These are phyloP conservation scores for Leccinum uliginosum DNA, from an alignment of 768 basidiomycete species.

Conservation along the genomic window DNA sequence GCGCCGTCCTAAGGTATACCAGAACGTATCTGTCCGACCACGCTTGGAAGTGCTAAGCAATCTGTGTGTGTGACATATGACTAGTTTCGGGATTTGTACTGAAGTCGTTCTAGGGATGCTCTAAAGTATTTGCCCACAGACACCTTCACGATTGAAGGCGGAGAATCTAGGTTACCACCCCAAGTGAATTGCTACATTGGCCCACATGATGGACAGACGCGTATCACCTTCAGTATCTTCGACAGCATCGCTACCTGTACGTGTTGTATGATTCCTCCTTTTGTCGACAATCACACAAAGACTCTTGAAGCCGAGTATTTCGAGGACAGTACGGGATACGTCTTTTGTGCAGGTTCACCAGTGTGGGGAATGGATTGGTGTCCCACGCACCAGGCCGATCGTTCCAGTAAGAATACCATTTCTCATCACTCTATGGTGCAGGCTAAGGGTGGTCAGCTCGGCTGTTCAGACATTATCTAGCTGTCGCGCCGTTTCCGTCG, in stretches of 20 bases:
- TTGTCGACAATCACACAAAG: neutral
- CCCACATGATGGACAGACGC: constrained; percentile 51
- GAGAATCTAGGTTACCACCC: constrained; percentile 47
- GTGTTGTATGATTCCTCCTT: constrained; percentile 35
- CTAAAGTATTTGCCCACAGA: constrained; percentile 58
- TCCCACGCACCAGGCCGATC: constrained; percentile 63
- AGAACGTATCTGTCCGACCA: constrained; percentile 36
- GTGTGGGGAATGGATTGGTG: constrained; percentile 96
- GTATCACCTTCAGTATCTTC: constrained; percentile 49
- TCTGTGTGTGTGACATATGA: constrained; percentile 46
- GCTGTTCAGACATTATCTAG: constrained; percentile 72
- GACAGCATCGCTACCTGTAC: constrained; percentile 56
- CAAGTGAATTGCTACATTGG: constrained; percentile 63
- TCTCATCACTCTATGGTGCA: neutral
- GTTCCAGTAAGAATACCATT: constrained; percentile 38
- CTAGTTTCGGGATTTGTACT: constrained; percentile 3
- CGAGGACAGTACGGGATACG: constrained; percentile 53
- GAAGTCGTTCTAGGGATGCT: constrained; percentile 43
- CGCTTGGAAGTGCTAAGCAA: constrained; percentile 44
- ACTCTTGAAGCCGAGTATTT: constrained; percentile 52
- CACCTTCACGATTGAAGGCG: constrained; percentile 45
- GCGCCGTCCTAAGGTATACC: constrained; percentile 59
- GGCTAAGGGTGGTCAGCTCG: constrained; percentile 36
- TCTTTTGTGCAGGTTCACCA: constrained; percentile 85
- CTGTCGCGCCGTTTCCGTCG: constrained; percentile 72